Base-by-base conservation (phyloP, 2,329 filamentous ascomycete species). In the Metarhizium anisopliae region DNA sequence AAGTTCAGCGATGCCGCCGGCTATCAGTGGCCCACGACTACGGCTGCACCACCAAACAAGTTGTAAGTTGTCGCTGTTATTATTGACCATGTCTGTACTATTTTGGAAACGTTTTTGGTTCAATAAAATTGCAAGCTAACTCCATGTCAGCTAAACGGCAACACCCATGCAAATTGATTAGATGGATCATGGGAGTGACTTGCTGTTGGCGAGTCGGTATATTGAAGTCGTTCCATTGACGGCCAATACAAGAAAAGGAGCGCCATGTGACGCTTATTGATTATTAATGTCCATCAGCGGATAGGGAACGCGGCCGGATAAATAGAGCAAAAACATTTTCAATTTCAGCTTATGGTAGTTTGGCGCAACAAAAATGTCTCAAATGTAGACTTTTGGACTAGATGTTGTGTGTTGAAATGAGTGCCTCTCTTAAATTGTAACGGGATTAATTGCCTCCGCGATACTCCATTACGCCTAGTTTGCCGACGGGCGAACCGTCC, bases 1-100 rank as follows among this genome's bases (percentile, higher is more conserved):
- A 96, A 96, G 75, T 99, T 99, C 79, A 95, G 89, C 70, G 94
- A 99, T 67, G 90, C 92, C 59, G 89, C 92, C 64, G 92, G 92
- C 56, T 96, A 96, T 77, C 90, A 95, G 75, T 96, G 92, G 92
- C 90, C 90, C 40, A 88, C 89, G 57, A 90, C 87, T 57, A 84
- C 85, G 60, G 83, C 83, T 38, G 77, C 80, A 56, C 67, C 71
- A 47, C 75, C 76, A 51, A 92, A 90, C 80, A 91, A 92, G 80
- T 83, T 95, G 80, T 95, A 85, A 84, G 79, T 80, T 59, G 56
- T 45, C 51, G 54, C 55, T 56, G 56, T 51, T 42, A 45, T 32
- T 51, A 32, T 42, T 53, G 36, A 47, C 55, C 52, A 57, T 56
- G 56, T 60, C 58, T 57, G 58, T 60, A 54, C 50, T 18, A 49